phyloP scores from a whole-genome alignment of 331 rosid genomes.

The Erythrophleum ivorense region DNA sequence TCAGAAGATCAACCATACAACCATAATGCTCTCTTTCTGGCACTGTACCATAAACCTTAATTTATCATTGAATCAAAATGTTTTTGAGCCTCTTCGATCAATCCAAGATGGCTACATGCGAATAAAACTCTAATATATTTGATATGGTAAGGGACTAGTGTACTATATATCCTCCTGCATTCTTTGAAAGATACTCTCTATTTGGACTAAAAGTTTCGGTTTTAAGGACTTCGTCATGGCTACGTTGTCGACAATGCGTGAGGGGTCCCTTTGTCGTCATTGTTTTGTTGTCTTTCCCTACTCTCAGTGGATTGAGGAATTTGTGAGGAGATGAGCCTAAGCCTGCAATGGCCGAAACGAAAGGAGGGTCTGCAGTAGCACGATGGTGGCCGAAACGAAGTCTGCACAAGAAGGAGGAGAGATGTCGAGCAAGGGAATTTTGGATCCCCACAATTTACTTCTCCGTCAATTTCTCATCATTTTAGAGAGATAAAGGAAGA shows the following conservation, averaged over 20 bases:
- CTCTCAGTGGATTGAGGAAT: constrained; percentile 61
- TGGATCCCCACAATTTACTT: too few relatives aligned
- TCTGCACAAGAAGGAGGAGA: too few relatives aligned
- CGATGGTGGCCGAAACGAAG: too few relatives aligned
- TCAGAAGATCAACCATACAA: constrained; percentile 81
- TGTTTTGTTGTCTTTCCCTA: constrained; percentile 60
- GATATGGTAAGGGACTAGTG: constrained; percentile 61
- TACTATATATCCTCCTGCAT: constrained; percentile 63
- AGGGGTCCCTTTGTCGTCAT: constrained; percentile 69
- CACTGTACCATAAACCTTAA: constrained; percentile 46
- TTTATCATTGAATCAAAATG: constrained; percentile 59
- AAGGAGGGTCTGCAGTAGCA: too few relatives aligned
- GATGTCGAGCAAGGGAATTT: too few relatives aligned
- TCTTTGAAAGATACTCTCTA: constrained; percentile 50
- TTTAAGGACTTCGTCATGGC: constrained; percentile 55
- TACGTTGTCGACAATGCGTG: constrained; percentile 77
- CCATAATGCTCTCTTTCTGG: constrained; percentile 80
- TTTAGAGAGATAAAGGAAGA: too few relatives aligned
- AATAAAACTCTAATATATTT: constrained; percentile 68
- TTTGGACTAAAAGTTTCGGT: constrained; percentile 45
- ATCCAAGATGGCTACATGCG: constrained; percentile 74
- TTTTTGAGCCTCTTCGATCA: constrained; percentile 64
- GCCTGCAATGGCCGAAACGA: too few relatives aligned
- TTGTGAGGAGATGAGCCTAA: constrained; percentile 51
- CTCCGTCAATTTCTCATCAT: too few relatives aligned